Conservation (phyloP, 345 rosid genomes). For the Populus pruinosa region DNA sequence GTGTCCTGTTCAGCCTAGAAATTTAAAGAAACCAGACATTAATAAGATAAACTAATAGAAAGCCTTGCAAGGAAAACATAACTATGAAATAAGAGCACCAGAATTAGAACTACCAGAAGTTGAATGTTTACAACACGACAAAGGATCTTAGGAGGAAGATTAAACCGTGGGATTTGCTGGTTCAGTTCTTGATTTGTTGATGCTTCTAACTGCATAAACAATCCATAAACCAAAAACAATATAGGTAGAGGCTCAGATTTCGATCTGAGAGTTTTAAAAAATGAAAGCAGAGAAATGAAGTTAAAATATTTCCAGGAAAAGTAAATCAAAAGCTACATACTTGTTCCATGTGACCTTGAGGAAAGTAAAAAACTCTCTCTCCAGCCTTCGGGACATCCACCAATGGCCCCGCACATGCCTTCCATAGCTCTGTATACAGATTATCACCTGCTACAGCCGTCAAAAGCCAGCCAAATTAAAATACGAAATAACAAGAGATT, state of each 20-base stretch:
- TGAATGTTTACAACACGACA: constrained; percentile 73
- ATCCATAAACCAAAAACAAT: constrained; percentile 9
- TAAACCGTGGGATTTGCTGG: constrained; percentile 64
- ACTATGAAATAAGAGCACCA: neutral
- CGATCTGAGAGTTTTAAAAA: neutral
- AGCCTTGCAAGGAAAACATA: neutral
- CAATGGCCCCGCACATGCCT: constrained; percentile 78
- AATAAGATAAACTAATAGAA: neutral
- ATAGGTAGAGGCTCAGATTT: neutral
- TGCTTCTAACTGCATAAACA: constrained; percentile 64
- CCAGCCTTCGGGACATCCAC: constrained; percentile 63
- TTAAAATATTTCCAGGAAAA: neutral
- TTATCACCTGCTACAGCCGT: constrained; percentile 41
- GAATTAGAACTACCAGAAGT: constrained; percentile 48
- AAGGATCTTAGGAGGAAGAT: constrained; percentile 73
- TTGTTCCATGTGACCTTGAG: constrained; percentile 98
- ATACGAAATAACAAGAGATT: neutral
- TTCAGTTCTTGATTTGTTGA: constrained; percentile 74
- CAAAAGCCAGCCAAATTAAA: constrained; percentile 7
- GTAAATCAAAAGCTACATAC: constrained; percentile 25
- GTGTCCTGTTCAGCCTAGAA: constrained; percentile 91
- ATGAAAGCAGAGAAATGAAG: constrained; percentile 17
- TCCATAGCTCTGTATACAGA: constrained; percentile 75
- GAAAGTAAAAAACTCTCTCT: constrained; percentile 75
- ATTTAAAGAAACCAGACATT: constrained; percentile 9